phyloP scores from a whole-genome alignment of 139 green algal genomes.

The Picochlorum sp. region DNA sequence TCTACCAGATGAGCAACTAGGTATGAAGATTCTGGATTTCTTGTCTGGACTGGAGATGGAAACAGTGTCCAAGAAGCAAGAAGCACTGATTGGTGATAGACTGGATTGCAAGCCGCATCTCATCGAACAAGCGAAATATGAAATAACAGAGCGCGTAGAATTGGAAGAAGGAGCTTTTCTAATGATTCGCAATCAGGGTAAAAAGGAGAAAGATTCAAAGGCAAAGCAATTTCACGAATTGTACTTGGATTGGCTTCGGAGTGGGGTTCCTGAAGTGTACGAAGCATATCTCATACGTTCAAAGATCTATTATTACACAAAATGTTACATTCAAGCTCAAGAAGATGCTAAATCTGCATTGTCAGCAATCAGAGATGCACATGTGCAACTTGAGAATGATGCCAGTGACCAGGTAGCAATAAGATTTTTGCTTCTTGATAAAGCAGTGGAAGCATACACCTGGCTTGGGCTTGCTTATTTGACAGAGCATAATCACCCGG shows the following conservation, averaged over 20 bases:
- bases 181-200: no score
- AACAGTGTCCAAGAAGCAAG: background rate
- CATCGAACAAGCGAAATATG: background rate
- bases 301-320: constrained; percentile 4
- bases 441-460: background rate
- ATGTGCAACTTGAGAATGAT: background rate
- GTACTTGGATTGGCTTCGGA: no score
- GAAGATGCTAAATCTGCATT: constrained; percentile 3
- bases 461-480: constrained; percentile 12
- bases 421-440: background rate
- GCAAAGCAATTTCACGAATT: no score
- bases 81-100: background rate
- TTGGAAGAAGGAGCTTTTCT: constrained; percentile 17
- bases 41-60: constrained; percentile 5
- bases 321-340: constrained; percentile 25
- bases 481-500: constrained; percentile 21
- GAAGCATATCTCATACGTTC: constrained; percentile 20
- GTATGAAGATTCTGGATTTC: constrained; percentile 1
- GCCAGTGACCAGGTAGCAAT: background rate
- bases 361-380: background rate
- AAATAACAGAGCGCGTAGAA: background rate
- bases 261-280: background rate
- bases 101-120: no score
- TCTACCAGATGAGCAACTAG: constrained; percentile 29
- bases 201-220: no score